These are phyloP conservation scores for Entomortierella parvispora DNA, from an alignment of 192 early-diverging fungal species.

Conservation along the genomic window DNA sequence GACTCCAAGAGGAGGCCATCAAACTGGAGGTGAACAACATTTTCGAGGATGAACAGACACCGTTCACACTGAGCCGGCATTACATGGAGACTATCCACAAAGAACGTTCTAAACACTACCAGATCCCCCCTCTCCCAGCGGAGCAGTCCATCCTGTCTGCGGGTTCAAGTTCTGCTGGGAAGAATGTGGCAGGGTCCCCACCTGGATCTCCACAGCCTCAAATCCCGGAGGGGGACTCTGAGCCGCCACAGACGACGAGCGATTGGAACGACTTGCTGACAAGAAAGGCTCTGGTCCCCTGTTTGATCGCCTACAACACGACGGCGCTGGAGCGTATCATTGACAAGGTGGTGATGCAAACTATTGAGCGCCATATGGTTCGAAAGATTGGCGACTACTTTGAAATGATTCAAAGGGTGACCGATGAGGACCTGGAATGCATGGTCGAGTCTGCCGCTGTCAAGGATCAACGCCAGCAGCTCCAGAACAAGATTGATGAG, in stretches of 20 bases:
- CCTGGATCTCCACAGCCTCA: no score
- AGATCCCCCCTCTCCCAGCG: neutral
- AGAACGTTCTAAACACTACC: constrained; percentile 6
- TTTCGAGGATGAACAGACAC: constrained; percentile 2
- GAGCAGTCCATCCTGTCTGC: neutral
- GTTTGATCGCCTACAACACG: constrained; percentile 4
- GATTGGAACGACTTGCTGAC: no score
- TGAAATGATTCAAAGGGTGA: neutral
- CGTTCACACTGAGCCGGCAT: constrained; percentile 9
- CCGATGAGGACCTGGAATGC: constrained; percentile 4
- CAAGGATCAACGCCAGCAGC: constrained; percentile 1
- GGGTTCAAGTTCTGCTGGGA: no score
- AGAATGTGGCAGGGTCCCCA: no score
- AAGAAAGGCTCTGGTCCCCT: no score
- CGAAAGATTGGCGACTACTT: neutral
- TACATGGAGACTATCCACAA: constrained; percentile 1
- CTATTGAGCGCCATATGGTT: constrained; percentile 18
- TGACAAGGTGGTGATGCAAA: constrained; percentile 19
- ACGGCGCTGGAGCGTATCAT: constrained; percentile 8
- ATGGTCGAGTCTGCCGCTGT: constrained; percentile 9
- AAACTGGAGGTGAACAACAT: neutral
- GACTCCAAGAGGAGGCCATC: neutral
- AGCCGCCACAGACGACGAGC: no score
- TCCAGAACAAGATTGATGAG: neutral
- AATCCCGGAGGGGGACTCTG: no score